A percentile compares a stretch with the other conserved stretches of the same genome.
Evolutionary conservation across 331 rosid genomes (phyloP).

Genomic region (Saraca asoca): DNA sequence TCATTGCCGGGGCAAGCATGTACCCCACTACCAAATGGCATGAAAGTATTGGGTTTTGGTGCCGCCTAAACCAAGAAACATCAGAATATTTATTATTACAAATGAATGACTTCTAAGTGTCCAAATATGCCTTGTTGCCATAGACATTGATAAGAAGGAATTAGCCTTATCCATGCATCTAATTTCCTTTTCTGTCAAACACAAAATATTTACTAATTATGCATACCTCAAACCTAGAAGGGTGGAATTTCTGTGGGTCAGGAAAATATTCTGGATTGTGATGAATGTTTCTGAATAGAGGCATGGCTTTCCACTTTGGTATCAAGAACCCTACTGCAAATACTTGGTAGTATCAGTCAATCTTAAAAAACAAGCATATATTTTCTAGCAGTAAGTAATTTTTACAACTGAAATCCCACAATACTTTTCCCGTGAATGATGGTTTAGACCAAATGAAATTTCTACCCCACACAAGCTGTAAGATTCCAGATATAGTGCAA

Average conservation of each 20-base stretch:
- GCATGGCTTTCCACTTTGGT: constrained; percentile 98
- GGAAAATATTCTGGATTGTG: constrained; percentile 72
- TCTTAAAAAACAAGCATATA: too few species aligned
- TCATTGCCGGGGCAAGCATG: constrained; percentile 97
- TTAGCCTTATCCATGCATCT: constrained; percentile 28
- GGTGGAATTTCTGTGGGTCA: constrained; percentile 77
- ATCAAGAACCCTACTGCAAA: constrained; percentile 73
- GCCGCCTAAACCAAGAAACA: constrained; percentile 54
- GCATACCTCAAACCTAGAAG: constrained; percentile 89
- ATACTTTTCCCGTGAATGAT: too few species aligned
- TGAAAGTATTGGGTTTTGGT: constrained; percentile 83
- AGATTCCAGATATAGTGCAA: constrained; percentile 2
- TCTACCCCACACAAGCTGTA: not conserved
- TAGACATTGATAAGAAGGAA: not conserved
- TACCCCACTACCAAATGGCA: constrained; percentile 94
- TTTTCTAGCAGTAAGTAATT: too few species aligned
- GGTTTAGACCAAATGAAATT: too few species aligned
- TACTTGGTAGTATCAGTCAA: too few species aligned
- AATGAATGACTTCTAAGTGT: not conserved
- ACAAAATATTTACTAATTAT: not conserved
- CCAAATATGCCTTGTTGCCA: not conserved
- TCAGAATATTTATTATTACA: not conserved
- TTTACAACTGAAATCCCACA: too few species aligned
- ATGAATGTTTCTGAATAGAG: constrained; percentile 90
- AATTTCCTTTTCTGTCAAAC: not conserved